These are phyloP conservation scores for Myxozyma udenii DNA, from an alignment of 805 yeast species.

Conservation along the genomic window DNA sequence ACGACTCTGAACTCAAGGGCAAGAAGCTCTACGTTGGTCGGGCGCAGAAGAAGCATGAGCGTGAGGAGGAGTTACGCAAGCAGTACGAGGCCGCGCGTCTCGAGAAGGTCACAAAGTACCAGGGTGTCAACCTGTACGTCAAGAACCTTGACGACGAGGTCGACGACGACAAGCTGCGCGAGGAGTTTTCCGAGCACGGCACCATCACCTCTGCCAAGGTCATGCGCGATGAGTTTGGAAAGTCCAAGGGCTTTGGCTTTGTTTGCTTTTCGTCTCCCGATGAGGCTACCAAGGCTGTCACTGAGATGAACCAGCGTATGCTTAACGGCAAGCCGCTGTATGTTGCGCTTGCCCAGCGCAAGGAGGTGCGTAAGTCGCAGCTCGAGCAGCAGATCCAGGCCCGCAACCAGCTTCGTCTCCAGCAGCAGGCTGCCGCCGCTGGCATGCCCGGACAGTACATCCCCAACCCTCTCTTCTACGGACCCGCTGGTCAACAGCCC, in stretches of 20 bases:
- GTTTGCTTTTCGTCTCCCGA: constrained; percentile 97
- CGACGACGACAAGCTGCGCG: constrained; percentile 86
- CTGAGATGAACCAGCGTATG: constrained; percentile 98
- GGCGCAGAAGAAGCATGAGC: constrained; percentile 98
- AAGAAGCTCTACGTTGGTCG: constrained; percentile 92
- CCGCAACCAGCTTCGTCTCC: constrained; percentile 96
- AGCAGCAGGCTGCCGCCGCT: constrained; percentile 80
- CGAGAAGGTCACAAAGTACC: constrained; percentile 90
- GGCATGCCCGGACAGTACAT: constrained; percentile 86
- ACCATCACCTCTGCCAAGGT: constrained; percentile 93
- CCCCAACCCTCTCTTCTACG: constrained; percentile 72
- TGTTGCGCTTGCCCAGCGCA: constrained; percentile 98
- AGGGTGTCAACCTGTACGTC: constrained; percentile 94
- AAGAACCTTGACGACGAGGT: constrained; percentile 93
- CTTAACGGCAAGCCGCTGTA: constrained; percentile 93
- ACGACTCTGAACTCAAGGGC: constrained; percentile 81
- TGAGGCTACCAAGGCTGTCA: constrained; percentile 97
- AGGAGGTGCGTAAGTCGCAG: constrained; percentile 95
- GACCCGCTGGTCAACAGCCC: constrained; percentile 54
- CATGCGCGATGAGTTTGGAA: constrained; percentile 91
- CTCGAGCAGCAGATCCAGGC: constrained; percentile 97
- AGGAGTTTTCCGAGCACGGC: constrained; percentile 92
- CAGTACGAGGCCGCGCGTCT: constrained; percentile 88
- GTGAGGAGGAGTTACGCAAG: constrained; percentile 90
- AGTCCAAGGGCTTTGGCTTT: constrained; percentile 97